phyloP scores from a whole-genome alignment of 371 early-diverging fungal genomes.

The Lichtheimia corymbifera region DNA sequence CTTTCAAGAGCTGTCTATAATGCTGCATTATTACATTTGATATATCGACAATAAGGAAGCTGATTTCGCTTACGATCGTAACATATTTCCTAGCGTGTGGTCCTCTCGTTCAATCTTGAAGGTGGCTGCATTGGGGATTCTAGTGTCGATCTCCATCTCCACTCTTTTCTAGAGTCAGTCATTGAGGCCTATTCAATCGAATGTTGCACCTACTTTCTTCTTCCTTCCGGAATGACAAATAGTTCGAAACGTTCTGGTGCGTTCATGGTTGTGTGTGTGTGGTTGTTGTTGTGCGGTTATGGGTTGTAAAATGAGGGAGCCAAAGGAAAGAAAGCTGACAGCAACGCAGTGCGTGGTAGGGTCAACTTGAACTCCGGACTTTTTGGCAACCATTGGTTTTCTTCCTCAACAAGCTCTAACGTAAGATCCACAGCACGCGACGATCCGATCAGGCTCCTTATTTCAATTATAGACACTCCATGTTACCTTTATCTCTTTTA shows the following conservation, averaged over 20 bases:
- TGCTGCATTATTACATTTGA: background rate
- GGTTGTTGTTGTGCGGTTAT: background rate
- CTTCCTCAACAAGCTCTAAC: background rate
- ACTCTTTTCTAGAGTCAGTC: conserved; percentile 58
- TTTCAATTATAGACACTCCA: conserved; percentile 7
- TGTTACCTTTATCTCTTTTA: conserved; percentile 91
- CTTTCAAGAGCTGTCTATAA: conserved; percentile 83
- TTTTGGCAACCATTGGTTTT: background rate
- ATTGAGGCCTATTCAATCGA: background rate
- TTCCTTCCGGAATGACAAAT: conserved; percentile 89
- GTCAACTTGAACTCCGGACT: background rate
- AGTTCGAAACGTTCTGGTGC: conserved; percentile 91
- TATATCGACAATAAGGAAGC: background rate
- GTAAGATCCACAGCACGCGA: conserved; percentile 2
- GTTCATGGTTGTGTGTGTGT: conserved; percentile 63
- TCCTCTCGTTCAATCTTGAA: conserved; percentile 95
- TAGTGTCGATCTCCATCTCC: conserved; percentile 83
- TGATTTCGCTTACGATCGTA: conserved; percentile 71
- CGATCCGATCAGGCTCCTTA: background rate
- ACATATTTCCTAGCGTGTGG: conserved; percentile 95
- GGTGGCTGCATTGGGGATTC: conserved; percentile 93
- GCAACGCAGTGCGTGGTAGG: background rate
- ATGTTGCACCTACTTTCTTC: conserved; percentile 66
- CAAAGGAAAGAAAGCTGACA: conserved; percentile 1
- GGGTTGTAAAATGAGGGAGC: background rate